Evolutionary conservation across 2,329 filamentous ascomycete species (phyloP).

Genomic region (Colletotrichum endophyticum): DNA sequence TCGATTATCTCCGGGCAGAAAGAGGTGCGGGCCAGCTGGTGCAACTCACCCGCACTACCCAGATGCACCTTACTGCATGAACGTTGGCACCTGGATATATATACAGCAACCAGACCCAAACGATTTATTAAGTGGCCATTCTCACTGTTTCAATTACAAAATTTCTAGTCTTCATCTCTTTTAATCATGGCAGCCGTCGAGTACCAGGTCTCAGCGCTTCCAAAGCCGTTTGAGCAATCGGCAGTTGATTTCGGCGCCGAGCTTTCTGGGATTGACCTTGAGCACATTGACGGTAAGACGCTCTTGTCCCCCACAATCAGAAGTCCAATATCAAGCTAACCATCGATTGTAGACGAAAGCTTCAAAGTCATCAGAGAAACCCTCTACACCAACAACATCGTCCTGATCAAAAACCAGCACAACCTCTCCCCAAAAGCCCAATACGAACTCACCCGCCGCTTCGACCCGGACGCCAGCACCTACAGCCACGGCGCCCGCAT

Average conservation of each 20-base stretch:
- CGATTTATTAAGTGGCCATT: background rate
- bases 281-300: background rate
- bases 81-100: background rate
- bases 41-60: background rate
- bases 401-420: background rate
- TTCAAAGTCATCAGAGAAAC: background rate
- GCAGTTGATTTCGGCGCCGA: background rate
- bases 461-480: background rate
- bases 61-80: background rate
- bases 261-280: background rate
- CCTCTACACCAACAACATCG: background rate
- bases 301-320: background rate
- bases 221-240: background rate
- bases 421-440: background rate
- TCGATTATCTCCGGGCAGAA: background rate
- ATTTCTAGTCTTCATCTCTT: rapidly evolving
- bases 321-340: background rate
- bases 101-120: background rate
- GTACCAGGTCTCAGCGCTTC: background rate
- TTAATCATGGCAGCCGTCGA: background rate
- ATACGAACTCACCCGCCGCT: background rate
- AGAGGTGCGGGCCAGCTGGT: rapidly evolving
- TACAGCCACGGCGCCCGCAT: background rate
- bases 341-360: background rate
- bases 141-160: background rate